Base-by-base conservation (phyloP, 805 yeast genomes). In the Lachancea dasiensis region DNA sequence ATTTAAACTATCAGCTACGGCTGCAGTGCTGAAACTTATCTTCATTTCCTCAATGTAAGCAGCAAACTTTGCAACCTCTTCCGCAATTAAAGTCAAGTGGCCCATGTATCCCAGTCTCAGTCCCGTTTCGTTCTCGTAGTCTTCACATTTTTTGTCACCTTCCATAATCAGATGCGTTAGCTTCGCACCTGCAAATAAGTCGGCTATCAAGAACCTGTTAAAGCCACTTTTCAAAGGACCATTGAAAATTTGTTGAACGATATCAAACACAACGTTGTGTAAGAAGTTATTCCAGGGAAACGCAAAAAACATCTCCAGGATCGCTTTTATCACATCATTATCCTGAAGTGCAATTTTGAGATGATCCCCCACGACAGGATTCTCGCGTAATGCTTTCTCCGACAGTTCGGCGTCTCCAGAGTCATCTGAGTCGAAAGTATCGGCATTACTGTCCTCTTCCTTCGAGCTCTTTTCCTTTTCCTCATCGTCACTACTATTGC, bases 21-120 rank as follows among this genome's bases (percentile, higher is more conserved):
- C 50, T 10, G 54, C 42, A 19, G 54, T 52, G 17, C 49, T 36
- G 35, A 56, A 57, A 2, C 47, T 46, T 13, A 59, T 47, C 25
- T 58, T 55, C 52, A 56, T 52, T 37, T 59, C 64, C 19, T 60
- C 58, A 26, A 71, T 64, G 16, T 75, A 68, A 4, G 68, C 64
- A 4, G 69, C 59, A 56, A 92, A 92, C 61, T 92, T 92, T 31
- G 89, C 96, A 33, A 92, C 92, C 59, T 92, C 98, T 59, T 92
- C 98, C 31, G 96, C 89, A 36, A 92, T 86, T 27, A 92, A 67
- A 3, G 95, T 86, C 44, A 92, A 63, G 58, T 92, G 98, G 18
- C 98, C 98, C 89, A 90, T 89, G 58, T 90, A 92, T 0, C 98
- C 98, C 16, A 92, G 75, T 39, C 97, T 69, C 10, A 86, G 73